Conservation (phyloP, 2,329 filamentous ascomycete species). For the Xylaria sp. region DNA sequence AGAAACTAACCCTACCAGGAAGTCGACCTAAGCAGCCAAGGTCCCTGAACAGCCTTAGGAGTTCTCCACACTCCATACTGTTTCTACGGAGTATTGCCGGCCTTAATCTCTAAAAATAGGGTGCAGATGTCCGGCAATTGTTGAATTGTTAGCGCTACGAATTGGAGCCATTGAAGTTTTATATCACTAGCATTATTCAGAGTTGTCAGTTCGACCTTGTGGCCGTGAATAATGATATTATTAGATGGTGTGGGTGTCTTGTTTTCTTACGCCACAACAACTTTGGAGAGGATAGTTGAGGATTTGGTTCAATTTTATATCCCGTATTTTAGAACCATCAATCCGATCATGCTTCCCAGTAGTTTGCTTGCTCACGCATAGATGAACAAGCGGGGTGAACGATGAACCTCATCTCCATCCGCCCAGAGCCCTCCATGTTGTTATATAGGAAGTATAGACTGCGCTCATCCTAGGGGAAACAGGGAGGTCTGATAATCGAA, state of each 20-base stretch:
- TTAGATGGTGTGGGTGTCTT: too few relatives aligned
- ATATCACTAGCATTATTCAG: not conserved
- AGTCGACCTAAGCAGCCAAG: not conserved
- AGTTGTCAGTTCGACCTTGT: not conserved
- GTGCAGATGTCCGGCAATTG: not conserved
- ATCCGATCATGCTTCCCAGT: too few relatives aligned
- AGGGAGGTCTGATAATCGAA: not conserved
- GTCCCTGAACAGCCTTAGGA: not conserved
- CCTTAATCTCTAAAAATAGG: constrained; percentile 3
- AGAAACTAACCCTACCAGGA: not conserved
- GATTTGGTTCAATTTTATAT: too few relatives aligned
- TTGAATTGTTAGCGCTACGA: not conserved
- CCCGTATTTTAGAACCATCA: too few relatives aligned
- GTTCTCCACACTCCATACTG: not conserved
- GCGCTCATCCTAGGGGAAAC: not conserved
- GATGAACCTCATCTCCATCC: not conserved
- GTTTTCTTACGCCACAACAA: too few relatives aligned
- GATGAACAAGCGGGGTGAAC: not conserved
- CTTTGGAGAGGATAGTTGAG: too few relatives aligned
- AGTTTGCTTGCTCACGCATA: too few relatives aligned
- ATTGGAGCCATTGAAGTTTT: not conserved
- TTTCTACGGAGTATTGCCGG: not conserved
- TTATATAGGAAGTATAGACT: not conserved
- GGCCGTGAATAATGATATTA: too few relatives aligned
- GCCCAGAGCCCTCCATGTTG: not conserved